These are phyloP conservation scores for Neurospora crassa DNA, from an alignment of 2,329 filamentous ascomycete species.

Conservation along the genomic window DNA sequence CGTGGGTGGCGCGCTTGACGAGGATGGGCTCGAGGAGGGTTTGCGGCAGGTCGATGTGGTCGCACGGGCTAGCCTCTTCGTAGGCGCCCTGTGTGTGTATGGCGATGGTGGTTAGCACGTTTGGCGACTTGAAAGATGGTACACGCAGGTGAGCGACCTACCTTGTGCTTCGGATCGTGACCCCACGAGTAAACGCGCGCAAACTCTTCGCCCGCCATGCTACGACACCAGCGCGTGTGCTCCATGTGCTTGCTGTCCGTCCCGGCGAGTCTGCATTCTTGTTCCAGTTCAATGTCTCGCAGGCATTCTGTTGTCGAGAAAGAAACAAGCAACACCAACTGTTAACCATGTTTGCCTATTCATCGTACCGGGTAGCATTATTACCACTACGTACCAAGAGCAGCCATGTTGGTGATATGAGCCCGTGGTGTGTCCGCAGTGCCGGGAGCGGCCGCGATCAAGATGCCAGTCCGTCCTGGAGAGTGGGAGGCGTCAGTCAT, in stretches of 20 bases:
- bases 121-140: neutral
- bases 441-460: conserved; percentile 38
- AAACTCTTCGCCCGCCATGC: conserved; percentile 43
- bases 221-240: conserved; percentile 43
- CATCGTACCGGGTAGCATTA: neutral
- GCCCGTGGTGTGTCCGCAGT: conserved; percentile 49
- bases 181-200: conserved; percentile 42
- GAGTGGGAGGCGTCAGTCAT: too few relatives aligned
- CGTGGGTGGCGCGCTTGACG: conserved; percentile 28
- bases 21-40: conserved; percentile 39
- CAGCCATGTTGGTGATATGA: conserved; percentile 51
- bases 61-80: conserved; percentile 33
- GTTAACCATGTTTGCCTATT: neutral
- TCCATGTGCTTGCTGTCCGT: conserved; percentile 32
- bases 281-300: conserved; percentile 40
- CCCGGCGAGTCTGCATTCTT: conserved; percentile 27
- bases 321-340: neutral
- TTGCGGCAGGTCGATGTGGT: conserved; percentile 36
- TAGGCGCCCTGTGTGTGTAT: conserved; percentile 29
- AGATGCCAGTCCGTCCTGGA: conserved; percentile 39
- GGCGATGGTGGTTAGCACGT: neutral
- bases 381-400: conserved; percentile 25
- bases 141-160: neutral
- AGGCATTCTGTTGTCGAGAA: conserved; percentile 29
- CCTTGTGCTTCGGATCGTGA: conserved; percentile 17